phyloP scores from a whole-genome alignment of 2,329 filamentous ascomycete species.

The Aspergillus tubingensis region DNA sequence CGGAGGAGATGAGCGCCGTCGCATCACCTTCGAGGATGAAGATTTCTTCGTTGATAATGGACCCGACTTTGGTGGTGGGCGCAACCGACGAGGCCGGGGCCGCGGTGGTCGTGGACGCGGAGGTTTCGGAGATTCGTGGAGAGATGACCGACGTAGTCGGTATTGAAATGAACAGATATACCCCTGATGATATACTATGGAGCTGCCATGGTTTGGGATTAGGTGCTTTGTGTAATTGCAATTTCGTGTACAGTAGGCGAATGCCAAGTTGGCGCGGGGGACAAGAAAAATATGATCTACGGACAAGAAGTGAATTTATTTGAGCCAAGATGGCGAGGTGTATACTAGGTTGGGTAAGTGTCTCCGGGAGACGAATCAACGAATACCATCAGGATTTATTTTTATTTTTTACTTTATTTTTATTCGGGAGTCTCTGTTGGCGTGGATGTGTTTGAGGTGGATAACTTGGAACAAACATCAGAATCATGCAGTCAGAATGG shows the following conservation, averaged over 20 bases:
- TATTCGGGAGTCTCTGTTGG: no score
- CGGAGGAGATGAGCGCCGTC: conserved; percentile 60
- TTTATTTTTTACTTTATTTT: no score
- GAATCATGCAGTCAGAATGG: no score
- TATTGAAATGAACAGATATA: conserved; percentile 9
- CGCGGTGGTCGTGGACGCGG: conserved; percentile 31
- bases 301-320: background rate
- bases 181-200: background rate
- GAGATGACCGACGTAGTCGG: conserved; percentile 15
- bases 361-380: background rate
- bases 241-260: conserved; percentile 3
- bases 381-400: background rate
- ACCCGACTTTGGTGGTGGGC: conserved; percentile 51
- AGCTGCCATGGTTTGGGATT: background rate
- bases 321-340: background rate
- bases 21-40: conserved; percentile 71
- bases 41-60: conserved; percentile 71
- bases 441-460: no score
- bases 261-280: background rate
- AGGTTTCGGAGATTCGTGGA: conserved; percentile 27
- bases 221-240: background rate
- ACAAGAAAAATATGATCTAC: background rate
- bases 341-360: background rate
- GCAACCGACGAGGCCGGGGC: conserved; percentile 38
- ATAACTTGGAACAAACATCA: no score